These are phyloP conservation scores for Exobasidium rhododendri DNA, from an alignment of 1,284 basidiomycete genomes.

Conservation along the genomic window DNA sequence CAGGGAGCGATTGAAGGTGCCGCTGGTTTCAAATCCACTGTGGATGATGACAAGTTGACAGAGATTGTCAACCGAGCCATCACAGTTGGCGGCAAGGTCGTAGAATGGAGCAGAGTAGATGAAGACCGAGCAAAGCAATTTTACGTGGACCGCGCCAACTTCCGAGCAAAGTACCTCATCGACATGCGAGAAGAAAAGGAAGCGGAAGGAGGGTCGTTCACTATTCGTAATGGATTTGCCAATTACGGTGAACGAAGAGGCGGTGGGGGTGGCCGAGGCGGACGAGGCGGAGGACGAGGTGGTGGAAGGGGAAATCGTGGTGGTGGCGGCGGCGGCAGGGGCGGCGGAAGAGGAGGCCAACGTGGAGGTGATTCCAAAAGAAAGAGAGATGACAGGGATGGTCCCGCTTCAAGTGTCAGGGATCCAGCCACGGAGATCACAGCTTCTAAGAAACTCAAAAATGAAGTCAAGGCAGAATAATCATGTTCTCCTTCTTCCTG, in stretches of 20 bases:
- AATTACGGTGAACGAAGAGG: constrained; percentile 61
- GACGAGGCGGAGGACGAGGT: constrained; percentile 54
- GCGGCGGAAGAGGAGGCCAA: constrained; percentile 31
- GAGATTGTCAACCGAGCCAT: constrained; percentile 57
- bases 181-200: constrained; percentile 52
- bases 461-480: constrained; percentile 30
- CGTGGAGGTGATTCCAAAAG: constrained; percentile 35
- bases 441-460: constrained; percentile 25
- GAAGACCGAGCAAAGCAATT: constrained; percentile 71
- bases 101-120: constrained; percentile 52
- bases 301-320: constrained; percentile 49
- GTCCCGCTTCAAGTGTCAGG: background rate
- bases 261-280: constrained; percentile 51
- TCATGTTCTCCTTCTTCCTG: background rate
- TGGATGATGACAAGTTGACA: constrained; percentile 58
- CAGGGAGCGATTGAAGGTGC: constrained; percentile 56
- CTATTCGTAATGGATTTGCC: constrained; percentile 64
- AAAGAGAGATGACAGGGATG: constrained; percentile 16
- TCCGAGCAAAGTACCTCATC: constrained; percentile 58
- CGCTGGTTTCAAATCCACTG: constrained; percentile 56
- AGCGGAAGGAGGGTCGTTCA: constrained; percentile 61
- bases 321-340: constrained; percentile 39
- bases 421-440: constrained; percentile 18
- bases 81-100: constrained; percentile 55
- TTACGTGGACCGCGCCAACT: constrained; percentile 69